These are phyloP conservation scores for Scheffersomyces lignosus DNA, from an alignment of 805 yeast genomes.

Conservation along the genomic window DNA sequence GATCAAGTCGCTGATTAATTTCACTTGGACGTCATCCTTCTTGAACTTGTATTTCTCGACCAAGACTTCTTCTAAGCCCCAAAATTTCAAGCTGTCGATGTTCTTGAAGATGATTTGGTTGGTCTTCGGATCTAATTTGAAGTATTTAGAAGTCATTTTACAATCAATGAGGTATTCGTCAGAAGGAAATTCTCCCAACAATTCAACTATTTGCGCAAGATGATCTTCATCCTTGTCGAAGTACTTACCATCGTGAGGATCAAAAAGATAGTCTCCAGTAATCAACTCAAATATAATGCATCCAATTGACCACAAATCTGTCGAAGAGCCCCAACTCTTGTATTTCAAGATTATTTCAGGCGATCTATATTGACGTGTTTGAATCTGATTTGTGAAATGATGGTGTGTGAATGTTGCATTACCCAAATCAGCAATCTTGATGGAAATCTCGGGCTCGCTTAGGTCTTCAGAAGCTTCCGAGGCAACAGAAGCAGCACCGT, in stretches of 20 bases:
- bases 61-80: slow-evolving; percentile 52
- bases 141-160: slow-evolving; percentile 38
- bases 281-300: slow-evolving; percentile 59
- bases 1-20: slow-evolving; percentile 47
- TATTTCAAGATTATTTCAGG: slow-evolving; percentile 60
- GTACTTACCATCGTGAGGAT: slow-evolving; percentile 52
- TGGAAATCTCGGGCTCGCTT: slow-evolving; percentile 7
- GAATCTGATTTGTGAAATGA: slow-evolving; percentile 87
- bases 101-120: slow-evolving; percentile 37
- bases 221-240: slow-evolving; percentile 61
- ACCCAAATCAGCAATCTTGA: slow-evolving; percentile 92
- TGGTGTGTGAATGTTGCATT: slow-evolving; percentile 82
- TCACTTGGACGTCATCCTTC: slow-evolving; percentile 29
- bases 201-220: slow-evolving; percentile 60
- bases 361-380: slow-evolving; percentile 88
- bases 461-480: background rate
- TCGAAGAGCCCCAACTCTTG: slow-evolving; percentile 58
- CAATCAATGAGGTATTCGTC: slow-evolving; percentile 42
- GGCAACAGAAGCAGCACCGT: background rate
- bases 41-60: slow-evolving; percentile 50
- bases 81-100: slow-evolving; percentile 49
- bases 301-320: slow-evolving; percentile 62
- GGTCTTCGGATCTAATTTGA: slow-evolving; percentile 29
- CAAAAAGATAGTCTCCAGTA: slow-evolving; percentile 63
- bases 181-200: slow-evolving; percentile 43